Conservation (phyloP, 768 basidiomycete genomes). For the Pulveroboletus sp. region DNA sequence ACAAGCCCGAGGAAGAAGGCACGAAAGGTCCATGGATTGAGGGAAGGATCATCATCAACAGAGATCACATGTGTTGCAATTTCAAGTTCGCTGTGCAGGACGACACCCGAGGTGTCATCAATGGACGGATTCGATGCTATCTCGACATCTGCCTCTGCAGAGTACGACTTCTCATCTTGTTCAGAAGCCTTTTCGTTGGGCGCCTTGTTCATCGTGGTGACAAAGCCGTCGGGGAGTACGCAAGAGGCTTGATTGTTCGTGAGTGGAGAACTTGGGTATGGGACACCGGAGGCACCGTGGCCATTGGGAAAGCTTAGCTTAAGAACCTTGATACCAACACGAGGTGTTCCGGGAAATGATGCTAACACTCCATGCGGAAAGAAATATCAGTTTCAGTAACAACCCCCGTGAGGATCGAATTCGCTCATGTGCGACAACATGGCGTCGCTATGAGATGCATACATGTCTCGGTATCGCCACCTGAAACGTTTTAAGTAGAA, state of each 20-base stretch:
- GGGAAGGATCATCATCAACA: constrained; percentile 29
- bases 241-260: constrained; percentile 2
- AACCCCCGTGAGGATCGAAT: not conserved
- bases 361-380: not conserved
- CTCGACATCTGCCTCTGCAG: constrained; percentile 34
- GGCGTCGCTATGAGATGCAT: too few relatives aligned
- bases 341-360: not conserved
- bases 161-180: constrained; percentile 12
- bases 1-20: constrained; percentile 45
- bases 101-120: constrained; percentile 4
- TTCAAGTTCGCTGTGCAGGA: constrained; percentile 41
- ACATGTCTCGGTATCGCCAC: too few relatives aligned
- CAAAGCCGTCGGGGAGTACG: not conserved
- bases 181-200: constrained; percentile 10
- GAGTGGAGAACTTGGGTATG: not conserved
- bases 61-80: constrained; percentile 45
- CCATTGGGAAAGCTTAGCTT: not conserved
- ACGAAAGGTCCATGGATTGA: constrained; percentile 36
- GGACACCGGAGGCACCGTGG: too few relatives aligned
- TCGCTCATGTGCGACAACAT: too few relatives aligned
- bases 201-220: not conserved
- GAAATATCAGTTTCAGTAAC: not conserved
- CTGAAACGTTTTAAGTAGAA: too few relatives aligned
- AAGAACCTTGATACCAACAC: not conserved
- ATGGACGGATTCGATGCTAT: not conserved